Percentiles rank a stretch among this genome's conserved stretches.
Evolutionary conservation across 441 rosid genomes (phyloP).

Genomic region (Adansonia rubrostipa): DNA sequence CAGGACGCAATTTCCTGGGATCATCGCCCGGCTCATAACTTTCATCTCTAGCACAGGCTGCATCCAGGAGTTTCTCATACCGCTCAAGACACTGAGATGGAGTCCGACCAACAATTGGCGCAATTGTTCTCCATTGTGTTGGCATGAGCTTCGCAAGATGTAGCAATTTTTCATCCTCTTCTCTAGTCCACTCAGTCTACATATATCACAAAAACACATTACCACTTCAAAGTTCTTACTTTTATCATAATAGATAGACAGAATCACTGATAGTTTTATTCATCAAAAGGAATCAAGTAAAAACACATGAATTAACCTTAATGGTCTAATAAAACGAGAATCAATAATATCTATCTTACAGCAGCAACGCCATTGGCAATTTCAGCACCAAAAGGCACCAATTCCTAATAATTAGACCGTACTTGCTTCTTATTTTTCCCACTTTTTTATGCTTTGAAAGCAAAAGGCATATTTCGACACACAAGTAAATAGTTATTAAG

Average conservation of each 20-base stretch:
- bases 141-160: conserved; percentile 99
- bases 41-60: conserved; percentile 95
- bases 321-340: neutral
- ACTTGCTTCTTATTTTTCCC: neutral
- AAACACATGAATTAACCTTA: neutral
- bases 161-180: conserved; percentile 96
- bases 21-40: conserved; percentile 93
- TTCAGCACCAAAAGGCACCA: neutral
- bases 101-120: conserved; percentile 97
- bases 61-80: conserved; percentile 95
- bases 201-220: conserved; percentile 26
- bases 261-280: neutral
- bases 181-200: conserved; percentile 98
- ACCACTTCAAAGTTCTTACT: conserved; percentile 22
- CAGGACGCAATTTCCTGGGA: conserved; percentile 91
- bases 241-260: neutral
- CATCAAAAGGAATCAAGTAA: neutral
- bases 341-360: neutral
- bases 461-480: neutral
- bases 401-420: neutral
- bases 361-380: neutral
- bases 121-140: conserved; percentile 97
- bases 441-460: neutral
- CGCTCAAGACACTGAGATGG: conserved; percentile 98
- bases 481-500: neutral